phyloP scores from a whole-genome alignment of 768 basidiomycete species.

The Trametes punicea region DNA sequence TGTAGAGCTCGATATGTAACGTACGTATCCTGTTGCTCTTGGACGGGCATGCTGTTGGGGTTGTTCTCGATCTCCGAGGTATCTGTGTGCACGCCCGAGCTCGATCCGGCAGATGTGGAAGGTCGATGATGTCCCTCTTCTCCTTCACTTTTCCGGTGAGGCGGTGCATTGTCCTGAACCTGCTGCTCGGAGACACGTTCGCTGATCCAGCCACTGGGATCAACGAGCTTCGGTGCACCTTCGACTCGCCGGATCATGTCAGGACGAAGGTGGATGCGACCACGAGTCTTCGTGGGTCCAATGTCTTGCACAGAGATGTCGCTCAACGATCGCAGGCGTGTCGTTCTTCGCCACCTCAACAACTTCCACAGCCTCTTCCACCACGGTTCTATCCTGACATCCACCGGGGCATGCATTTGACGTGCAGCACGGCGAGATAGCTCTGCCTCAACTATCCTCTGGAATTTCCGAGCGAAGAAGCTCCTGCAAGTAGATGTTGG shows the following conservation, averaged over 20 bases:
- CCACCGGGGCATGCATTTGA: constrained; percentile 16
- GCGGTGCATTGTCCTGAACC: constrained; percentile 20
- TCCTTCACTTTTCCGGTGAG: constrained; percentile 3
- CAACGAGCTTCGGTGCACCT: constrained; percentile 60
- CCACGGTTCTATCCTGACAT: constrained; percentile 26
- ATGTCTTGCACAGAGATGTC: constrained; percentile 13
- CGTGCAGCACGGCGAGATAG: constrained; percentile 27
- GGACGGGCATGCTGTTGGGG: neutral
- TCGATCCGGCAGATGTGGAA: constrained; percentile 21
- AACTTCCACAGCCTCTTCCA: constrained; percentile 20
- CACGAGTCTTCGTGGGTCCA: constrained; percentile 2
- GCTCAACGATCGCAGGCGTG: constrained; percentile 9
- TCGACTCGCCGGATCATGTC: constrained; percentile 81
- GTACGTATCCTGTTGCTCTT: constrained; percentile 3
- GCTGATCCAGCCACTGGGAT: constrained; percentile 72
- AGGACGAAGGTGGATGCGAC: constrained; percentile 40
- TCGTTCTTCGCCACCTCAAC: constrained; percentile 1
- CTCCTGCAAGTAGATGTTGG: constrained; percentile 39
- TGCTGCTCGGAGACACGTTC: constrained; percentile 36
- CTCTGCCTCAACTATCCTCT: constrained; percentile 49
- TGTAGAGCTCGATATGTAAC: neutral
- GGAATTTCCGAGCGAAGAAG: constrained; percentile 70
- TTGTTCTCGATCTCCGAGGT: constrained; percentile 3
- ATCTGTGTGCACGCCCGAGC: constrained; percentile 6
- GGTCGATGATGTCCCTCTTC: neutral